Evolutionary conservation across 2,329 filamentous ascomycete species (phyloP), one percentile per base, ranked within the genome.

Genomic region (Cadophora sp.): DNA sequence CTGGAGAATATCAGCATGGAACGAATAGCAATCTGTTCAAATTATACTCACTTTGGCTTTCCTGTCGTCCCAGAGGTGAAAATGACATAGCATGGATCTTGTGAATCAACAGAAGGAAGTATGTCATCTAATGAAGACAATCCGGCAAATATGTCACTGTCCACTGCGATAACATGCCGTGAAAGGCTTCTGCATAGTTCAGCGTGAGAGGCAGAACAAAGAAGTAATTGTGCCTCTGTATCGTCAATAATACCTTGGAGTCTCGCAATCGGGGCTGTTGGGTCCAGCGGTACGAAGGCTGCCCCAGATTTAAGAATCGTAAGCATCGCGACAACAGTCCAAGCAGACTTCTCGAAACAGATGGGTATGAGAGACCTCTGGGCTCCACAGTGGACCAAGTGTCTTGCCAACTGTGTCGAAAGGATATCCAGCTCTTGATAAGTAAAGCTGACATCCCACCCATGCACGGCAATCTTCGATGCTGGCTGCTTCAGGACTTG

Each of bases 211-310:
- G 43, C 16, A n/a, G 43, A 46, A 22, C 43, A 46, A n/a, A 46
- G 16, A 46, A 46, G 16, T 9, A 46, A 46, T 4, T 22, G n/a
- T 11, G 43, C 43, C 4, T 46, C 43, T 22, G 43, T 46, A 9
- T 46, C 43, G 4, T 9, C 19, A 46, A n/a, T 16, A 11, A 29
- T 29, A 14, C 5, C 51, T n/a, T 31, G 9, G n/a, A 55, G 51
- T 46, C 43, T 26, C 2, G 16, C 46, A 16, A 26, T 31, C 12
- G 24, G 0, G 92, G 92, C 0, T 89, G 92, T 87, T 0, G 91
- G 90, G 0, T 92, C 83, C 3, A 97, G 82, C 0, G 92, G 92
- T 8, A 97, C 79, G 74, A 95, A 95, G 16, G 89, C 92, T 73
- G 88, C 90, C 5, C 92, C 92, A 1, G 88, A 82, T 75, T 95